Evolutionary conservation across 192 early-diverging fungal species (phyloP).

Genomic region (Backusella tuberculispora): DNA sequence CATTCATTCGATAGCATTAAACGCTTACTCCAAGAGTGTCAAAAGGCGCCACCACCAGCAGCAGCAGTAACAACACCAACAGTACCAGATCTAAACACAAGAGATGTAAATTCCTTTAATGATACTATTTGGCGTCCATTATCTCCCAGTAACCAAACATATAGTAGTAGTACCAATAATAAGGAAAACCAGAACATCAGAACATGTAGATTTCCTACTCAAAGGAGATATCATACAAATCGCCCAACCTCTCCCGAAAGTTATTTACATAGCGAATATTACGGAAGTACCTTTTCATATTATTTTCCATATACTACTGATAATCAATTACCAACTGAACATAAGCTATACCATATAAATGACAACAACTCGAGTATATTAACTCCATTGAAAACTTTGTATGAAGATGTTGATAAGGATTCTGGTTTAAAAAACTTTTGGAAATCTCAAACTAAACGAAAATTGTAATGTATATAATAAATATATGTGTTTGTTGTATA

Average conservation of each 20-base stretch:
- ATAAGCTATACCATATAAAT: background rate
- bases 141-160: background rate
- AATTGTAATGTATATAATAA: background rate
- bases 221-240: background rate
- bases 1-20: background rate
- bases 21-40: background rate
- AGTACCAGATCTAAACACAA: background rate
- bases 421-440: conserved; percentile 11
- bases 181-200: background rate
- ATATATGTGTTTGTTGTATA: background rate
- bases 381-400: background rate
- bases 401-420: background rate
- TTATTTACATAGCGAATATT: background rate
- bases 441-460: background rate
- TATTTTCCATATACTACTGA: background rate
- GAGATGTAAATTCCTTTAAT: background rate
- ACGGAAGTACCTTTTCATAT: background rate
- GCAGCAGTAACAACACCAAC: background rate
- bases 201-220: background rate
- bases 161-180: too few species aligned
- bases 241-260: background rate
- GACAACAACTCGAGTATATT: background rate
- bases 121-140: background rate
- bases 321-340: background rate
- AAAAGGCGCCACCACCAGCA: background rate